Conservation (phyloP, 352 stramenopile species). For the Globisporangium sylvaticum region DNA sequence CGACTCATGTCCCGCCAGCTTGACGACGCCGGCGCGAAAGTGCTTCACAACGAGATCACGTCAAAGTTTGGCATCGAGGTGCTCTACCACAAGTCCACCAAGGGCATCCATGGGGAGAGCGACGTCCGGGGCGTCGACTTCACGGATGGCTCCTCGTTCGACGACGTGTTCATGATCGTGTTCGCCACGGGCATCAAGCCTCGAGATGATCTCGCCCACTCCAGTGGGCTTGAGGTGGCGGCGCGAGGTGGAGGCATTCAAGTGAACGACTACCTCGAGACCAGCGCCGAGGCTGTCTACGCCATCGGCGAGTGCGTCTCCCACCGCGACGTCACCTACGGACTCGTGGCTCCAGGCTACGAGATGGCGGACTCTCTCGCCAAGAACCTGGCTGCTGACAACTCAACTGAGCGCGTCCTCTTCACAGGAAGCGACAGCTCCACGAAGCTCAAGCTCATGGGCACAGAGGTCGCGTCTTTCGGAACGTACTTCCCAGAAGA, state of each 20-base stretch:
- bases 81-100: conserved; percentile 85
- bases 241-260: conserved; percentile 80
- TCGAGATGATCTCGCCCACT: conserved; percentile 82
- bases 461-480: conserved; percentile 91
- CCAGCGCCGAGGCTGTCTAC: conserved; percentile 72
- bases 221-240: conserved; percentile 60
- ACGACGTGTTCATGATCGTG: conserved; percentile 91
- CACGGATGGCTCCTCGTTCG: conserved; percentile 66
- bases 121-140: conserved; percentile 74
- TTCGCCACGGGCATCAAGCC: conserved; percentile 90
- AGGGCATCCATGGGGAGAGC: conserved; percentile 45
- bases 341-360: conserved; percentile 90
- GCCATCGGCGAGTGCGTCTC: conserved; percentile 90
- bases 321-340: conserved; percentile 91
- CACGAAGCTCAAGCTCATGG: conserved; percentile 93
- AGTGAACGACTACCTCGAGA: conserved; percentile 86
- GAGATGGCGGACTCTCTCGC: conserved; percentile 88
- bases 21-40: conserved; percentile 86
- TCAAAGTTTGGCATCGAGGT: conserved; percentile 79
- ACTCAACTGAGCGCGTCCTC: conserved; percentile 25
- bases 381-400: conserved; percentile 57
- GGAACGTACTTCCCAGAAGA: conserved; percentile 82
- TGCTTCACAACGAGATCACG: conserved; percentile 89
- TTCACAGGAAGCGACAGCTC: conserved; percentile 89
- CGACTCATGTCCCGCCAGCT: conserved; percentile 93